These are phyloP conservation scores for Luzula sylvatica DNA, from an alignment of 176 grass and related monocot species.

Conservation along the genomic window DNA sequence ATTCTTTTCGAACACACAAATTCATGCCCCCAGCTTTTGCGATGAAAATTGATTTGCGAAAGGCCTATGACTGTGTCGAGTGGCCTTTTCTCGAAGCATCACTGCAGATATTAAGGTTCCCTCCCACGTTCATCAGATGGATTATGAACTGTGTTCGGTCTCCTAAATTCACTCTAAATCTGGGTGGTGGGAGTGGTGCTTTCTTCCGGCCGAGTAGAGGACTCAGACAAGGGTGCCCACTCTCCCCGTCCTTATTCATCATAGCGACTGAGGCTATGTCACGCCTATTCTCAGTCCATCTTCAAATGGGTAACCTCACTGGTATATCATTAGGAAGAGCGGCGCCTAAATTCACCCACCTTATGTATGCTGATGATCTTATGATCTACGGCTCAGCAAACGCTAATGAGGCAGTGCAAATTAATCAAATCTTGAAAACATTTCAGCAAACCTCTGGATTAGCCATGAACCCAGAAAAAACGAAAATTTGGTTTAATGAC, in stretches of 20 bases:
- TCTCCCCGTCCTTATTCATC: neutral
- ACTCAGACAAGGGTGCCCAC: neutral
- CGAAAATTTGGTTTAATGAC: no score
- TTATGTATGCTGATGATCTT: neutral
- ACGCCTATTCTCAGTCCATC: neutral
- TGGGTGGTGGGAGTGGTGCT: neutral
- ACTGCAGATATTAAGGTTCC: neutral
- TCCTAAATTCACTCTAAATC: neutral
- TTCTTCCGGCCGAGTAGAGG: neutral
- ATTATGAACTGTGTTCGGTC: neutral
- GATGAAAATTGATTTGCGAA: neutral
- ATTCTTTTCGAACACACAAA: no score
- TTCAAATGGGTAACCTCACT: rapidly evolving
- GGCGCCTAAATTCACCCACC: neutral
- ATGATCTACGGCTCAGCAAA: neutral
- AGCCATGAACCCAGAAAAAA: no score
- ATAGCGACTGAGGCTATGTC: neutral
- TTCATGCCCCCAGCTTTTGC: no score
- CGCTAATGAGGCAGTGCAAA: no score
- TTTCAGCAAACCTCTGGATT: no score
- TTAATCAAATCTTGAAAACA: no score
- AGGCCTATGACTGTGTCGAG: neutral
- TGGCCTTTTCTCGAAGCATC: neutral
- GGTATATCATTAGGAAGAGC: neutral
- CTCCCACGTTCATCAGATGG: neutral